A percentile compares a stretch with the other conserved stretches of the same genome.
These are phyloP conservation scores for Persicaria tinctoria DNA, from an alignment of 148 eudicot species.

Conservation along the genomic window DNA sequence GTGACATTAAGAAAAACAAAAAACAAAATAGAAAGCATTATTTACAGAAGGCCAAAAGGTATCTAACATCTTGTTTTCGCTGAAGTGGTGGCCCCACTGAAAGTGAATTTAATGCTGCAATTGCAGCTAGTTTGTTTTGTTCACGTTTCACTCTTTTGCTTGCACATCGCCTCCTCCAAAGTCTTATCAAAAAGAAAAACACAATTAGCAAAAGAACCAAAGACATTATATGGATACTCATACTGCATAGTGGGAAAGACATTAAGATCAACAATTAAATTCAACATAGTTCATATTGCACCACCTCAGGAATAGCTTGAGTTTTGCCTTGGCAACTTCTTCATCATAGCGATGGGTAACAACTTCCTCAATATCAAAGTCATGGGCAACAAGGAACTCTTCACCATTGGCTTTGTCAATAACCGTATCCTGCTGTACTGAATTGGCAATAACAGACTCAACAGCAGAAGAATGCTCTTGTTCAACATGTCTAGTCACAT, in stretches of 20 bases:
- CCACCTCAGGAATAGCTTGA: slow-evolving; percentile 71
- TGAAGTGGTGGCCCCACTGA: slow-evolving; percentile 74
- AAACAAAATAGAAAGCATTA: slow-evolving; percentile 8
- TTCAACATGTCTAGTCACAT: slow-evolving; percentile 22
- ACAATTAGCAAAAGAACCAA: slow-evolving; percentile 15
- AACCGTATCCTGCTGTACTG: slow-evolving; percentile 21
- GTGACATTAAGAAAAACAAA: slow-evolving; percentile 12
- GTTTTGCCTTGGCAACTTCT: slow-evolving; percentile 74
- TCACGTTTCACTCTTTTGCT: slow-evolving; percentile 60
- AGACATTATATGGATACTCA: background rate
- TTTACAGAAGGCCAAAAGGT: background rate
- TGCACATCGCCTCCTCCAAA: slow-evolving; percentile 63
- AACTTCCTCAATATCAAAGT: slow-evolving; percentile 34
- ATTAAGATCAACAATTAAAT: background rate
- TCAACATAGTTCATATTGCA: background rate
- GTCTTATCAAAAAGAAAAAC: slow-evolving; percentile 35
- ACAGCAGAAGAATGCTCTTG: slow-evolving; percentile 21
- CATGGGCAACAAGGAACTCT: slow-evolving; percentile 24
- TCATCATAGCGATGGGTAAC: slow-evolving; percentile 37
- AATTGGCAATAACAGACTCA: slow-evolving; percentile 21
- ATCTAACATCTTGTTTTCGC: slow-evolving; percentile 44
- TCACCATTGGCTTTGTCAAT: slow-evolving; percentile 28
- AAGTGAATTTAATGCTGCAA: slow-evolving; percentile 70
- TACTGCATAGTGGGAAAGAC: slow-evolving; percentile 12
- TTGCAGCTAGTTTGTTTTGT: slow-evolving; percentile 64